Percentiles rank a stretch among this genome's conserved stretches.
phyloP scores from a whole-genome alignment of 257 asterid species.

The Dorcoceras hygrometricum region DNA sequence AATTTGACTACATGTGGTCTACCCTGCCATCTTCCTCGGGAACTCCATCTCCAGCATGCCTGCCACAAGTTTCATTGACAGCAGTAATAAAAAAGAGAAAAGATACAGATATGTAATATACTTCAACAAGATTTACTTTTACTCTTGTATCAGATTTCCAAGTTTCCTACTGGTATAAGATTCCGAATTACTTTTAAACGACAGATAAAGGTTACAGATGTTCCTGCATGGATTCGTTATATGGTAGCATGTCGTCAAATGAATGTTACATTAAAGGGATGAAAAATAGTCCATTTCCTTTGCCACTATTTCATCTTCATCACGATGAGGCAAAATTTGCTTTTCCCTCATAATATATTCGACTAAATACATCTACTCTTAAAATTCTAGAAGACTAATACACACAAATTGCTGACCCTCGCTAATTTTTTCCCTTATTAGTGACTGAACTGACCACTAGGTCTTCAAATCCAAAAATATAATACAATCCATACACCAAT shows the following conservation, averaged over 20 bases:
- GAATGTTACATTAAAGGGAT: background rate
- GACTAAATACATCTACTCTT: background rate
- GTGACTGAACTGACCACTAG: background rate
- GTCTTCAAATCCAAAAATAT: background rate
- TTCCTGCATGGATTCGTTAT: background rate
- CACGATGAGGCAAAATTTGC: background rate
- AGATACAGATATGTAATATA: background rate
- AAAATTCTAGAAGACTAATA: background rate
- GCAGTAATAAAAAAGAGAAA: no score
- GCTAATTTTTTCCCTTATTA: no score
- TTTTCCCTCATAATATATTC: background rate
- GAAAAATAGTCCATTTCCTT: background rate
- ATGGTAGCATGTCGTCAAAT: background rate
- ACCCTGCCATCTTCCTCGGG: slow-evolving; percentile 59
- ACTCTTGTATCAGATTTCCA: background rate
- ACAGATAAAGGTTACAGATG: background rate
- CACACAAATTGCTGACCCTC: background rate
- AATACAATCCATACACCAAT: background rate
- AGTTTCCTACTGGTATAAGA: background rate
- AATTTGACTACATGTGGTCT: slow-evolving; percentile 35
- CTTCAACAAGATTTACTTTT: background rate
- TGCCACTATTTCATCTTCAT: background rate
- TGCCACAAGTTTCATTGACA: slow-evolving; percentile 30
- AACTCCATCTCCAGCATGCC: slow-evolving; percentile 68
- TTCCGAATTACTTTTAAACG: no score